Evolutionary conservation across 352 stramenopile genomes (phyloP), one percentile per base, ranked within the genome.

Genomic region (Pythium phragmitis): DNA sequence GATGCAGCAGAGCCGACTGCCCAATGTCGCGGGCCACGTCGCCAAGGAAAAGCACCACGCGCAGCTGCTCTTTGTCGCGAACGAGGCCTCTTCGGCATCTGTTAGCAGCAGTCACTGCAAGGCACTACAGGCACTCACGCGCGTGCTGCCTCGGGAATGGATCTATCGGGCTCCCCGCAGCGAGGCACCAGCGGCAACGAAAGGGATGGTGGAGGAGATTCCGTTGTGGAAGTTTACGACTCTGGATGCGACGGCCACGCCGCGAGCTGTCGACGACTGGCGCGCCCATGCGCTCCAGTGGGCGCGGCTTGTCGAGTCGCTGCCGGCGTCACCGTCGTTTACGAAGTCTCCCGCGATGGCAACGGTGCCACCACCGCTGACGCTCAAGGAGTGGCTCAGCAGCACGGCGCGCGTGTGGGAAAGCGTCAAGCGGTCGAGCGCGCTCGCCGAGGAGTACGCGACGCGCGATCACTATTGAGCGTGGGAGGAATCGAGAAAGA

Each of bases 341-440:
- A 63, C 58, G 11, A 61, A 50, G 37, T n/a, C 34, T 11, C 14
- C 56, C n/a, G 23, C 34, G 23, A 52, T 41, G 12, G 14, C 43
- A 8, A 54, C 21, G 16, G 41, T 49, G 26, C 19, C 59, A 43
- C 19, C 69, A 23, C 60, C 71, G 47, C 52, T 91, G 21, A 82
- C 74, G 36, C 64, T 94, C n/a, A 81, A 85, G 49, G 82, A 94
- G 57, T 94, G 85, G 85, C 60, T 92, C 14, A 88, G 74, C 57
- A 89, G 87, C 43, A 80, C 79, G 2, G 81, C 75, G 2, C 82
- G 85, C 26, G 72, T 92, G 16, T 88, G 87, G 68, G 82, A 94
- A 43, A 77, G 60, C 19, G 61, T 92, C 41, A 84, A 84, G 47
- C 89, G 89, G 57, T 87, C 82, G 9, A 74, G 71, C 33, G 75